A percentile compares a stretch with the other conserved stretches of the same genome.
phyloP scores from a whole-genome alignment of 1,284 basidiomycete genomes.

The Malassezia psittaci region DNA sequence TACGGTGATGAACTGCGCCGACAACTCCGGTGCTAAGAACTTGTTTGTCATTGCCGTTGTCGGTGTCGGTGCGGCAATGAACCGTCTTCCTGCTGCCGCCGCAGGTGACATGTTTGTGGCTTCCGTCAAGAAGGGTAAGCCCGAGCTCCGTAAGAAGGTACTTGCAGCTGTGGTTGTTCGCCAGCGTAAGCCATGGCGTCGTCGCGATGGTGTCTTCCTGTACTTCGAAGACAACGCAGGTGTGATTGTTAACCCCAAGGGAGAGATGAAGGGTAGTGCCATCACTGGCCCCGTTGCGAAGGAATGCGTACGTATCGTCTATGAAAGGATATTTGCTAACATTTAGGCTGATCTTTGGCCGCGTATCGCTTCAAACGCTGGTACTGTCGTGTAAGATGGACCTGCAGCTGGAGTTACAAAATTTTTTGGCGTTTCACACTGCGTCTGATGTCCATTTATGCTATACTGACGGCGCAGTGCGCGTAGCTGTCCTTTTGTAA shows the following conservation, averaged over 20 bases:
- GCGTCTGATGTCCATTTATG: no score
- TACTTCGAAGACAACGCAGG: slow-evolving; percentile 69
- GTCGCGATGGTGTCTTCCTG: slow-evolving; percentile 95
- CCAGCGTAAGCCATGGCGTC: slow-evolving; percentile 96
- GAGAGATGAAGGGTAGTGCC: slow-evolving; percentile 93
- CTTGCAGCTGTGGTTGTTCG: slow-evolving; percentile 96
- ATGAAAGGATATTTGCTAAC: slow-evolving; percentile 2
- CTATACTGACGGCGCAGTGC: no score
- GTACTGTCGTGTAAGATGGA: slow-evolving; percentile 70
- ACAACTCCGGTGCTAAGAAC: slow-evolving; percentile 98
- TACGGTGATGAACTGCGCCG: slow-evolving; percentile 97
- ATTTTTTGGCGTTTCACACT: not conserved
- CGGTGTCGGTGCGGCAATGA: slow-evolving; percentile 88
- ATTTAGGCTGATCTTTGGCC: slow-evolving; percentile 84
- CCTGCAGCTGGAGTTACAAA: not conserved
- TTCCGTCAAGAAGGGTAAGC: slow-evolving; percentile 99
- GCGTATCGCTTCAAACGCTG: slow-evolving; percentile 91
- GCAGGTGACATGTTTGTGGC: slow-evolving; percentile 99
- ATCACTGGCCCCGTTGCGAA: slow-evolving; percentile 96
- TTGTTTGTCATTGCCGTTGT: slow-evolving; percentile 81
- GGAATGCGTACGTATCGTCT: slow-evolving; percentile 67
- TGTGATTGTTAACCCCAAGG: slow-evolving; percentile 71
- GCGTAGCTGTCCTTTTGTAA: no score
- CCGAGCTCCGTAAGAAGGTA: slow-evolving; percentile 98
- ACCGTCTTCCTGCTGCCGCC: slow-evolving; percentile 94